Percentiles rank a stretch among this genome's conserved stretches.
Conservation (phyloP, 2,329 filamentous ascomycete genomes). For the Ascochyta clinopodiicola region DNA sequence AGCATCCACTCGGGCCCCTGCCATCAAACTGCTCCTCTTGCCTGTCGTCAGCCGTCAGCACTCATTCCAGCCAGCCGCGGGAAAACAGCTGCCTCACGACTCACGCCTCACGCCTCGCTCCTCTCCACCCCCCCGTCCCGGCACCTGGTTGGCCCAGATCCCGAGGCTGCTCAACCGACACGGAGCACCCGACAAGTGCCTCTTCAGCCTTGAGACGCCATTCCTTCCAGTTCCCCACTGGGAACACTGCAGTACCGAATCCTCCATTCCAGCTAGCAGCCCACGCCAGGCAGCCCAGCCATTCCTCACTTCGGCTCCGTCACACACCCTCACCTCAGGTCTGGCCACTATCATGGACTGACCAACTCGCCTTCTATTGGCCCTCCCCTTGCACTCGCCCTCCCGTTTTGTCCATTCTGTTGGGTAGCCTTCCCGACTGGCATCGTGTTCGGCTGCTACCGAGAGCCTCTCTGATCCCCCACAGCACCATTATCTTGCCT, state of each 20-base stretch:
- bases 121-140: conserved; percentile 12
- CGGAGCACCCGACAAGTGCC: conserved; percentile 34
- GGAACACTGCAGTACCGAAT: conserved; percentile 34
- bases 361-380: conserved; percentile 33
- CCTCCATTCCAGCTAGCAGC: conserved; percentile 35
- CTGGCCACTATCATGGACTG: conserved; percentile 37
- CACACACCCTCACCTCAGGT: conserved; percentile 21
- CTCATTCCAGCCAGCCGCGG: conserved; percentile 27
- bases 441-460: conserved; percentile 45
- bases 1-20: conserved; percentile 27
- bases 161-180: conserved; percentile 30
- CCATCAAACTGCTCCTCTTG: conserved; percentile 17
- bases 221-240: conserved; percentile 27
- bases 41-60: conserved; percentile 3
- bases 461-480: conserved; percentile 37
- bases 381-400: conserved; percentile 19
- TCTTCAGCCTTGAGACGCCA: conserved; percentile 30
- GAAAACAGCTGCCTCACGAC: conserved; percentile 25
- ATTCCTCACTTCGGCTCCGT: conserved; percentile 11
- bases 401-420: conserved; percentile 33
- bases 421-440: conserved; percentile 30
- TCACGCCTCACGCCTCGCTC: conserved; percentile 21
- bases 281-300: conserved; percentile 11
- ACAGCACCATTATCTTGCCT: conserved; percentile 29
- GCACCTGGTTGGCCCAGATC: conserved; percentile 26